phyloP scores from a whole-genome alignment of 345 rosid species.

The Gossypium raimondii region DNA sequence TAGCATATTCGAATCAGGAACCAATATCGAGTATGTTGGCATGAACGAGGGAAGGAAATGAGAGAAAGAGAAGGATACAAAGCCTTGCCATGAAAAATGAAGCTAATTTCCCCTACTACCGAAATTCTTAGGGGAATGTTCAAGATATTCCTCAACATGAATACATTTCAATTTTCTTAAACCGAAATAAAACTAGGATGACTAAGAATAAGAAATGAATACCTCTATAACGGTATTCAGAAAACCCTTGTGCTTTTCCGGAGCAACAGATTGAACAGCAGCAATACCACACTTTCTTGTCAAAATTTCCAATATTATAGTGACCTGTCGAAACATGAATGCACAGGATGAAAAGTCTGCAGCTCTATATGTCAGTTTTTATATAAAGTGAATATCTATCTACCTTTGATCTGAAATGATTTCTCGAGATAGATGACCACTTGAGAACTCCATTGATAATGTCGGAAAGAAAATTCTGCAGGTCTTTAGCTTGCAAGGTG shows the following conservation, averaged over 20 bases:
- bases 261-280: constrained; percentile 56
- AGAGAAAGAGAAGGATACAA: background rate
- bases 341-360: background rate
- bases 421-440: constrained; percentile 84
- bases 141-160: background rate
- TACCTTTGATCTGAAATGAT: constrained; percentile 87
- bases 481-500: constrained; percentile 57
- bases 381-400: background rate
- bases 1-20: background rate
- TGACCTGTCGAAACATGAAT: constrained; percentile 46
- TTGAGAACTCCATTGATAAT: constrained; percentile 54
- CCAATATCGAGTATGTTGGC: background rate
- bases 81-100: background rate
- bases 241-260: constrained; percentile 69
- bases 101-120: background rate
- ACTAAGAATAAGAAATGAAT: constrained; percentile 6
- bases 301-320: constrained; percentile 77
- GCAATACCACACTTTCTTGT: constrained; percentile 78
- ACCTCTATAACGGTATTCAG: constrained; percentile 78
- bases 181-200: background rate
- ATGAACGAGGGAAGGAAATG: background rate
- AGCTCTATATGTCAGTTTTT: background rate
- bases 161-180: background rate
- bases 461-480: constrained; percentile 54
- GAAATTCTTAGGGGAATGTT: background rate